Evolutionary conservation across 2,329 filamentous ascomycete genomes (phyloP).

Genomic region (Colletotrichum sp.): DNA sequence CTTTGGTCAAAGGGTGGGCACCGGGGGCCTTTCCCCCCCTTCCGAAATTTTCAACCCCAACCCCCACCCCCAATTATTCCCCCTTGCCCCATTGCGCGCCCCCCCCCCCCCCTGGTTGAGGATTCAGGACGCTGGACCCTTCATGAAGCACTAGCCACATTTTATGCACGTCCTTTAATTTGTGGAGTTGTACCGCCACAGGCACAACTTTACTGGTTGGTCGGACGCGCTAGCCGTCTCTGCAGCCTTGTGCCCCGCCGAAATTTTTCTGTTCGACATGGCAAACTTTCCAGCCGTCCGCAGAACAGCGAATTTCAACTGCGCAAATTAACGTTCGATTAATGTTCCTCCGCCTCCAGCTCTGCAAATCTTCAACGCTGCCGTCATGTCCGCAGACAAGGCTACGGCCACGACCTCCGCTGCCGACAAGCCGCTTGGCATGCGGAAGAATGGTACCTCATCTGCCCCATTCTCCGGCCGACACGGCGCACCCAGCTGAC

Average conservation of each 20-base stretch:
- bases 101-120: neutral
- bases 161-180: neutral
- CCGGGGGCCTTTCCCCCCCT: neutral
- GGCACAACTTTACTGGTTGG: neutral
- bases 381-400: slow-evolving; percentile 48
- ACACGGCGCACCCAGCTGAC: neutral
- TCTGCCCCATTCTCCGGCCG: neutral
- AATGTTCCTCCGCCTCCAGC: slow-evolving; percentile 4
- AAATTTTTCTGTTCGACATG: slow-evolving; percentile 12
- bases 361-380: slow-evolving; percentile 4
- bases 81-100: too few species aligned
- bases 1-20: neutral
- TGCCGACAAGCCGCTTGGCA: slow-evolving; percentile 57
- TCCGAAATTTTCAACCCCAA: neutral
- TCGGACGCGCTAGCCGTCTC: neutral
- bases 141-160: neutral
- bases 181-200: slow-evolving; percentile 10
- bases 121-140: neutral
- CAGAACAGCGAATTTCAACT: slow-evolving; percentile 1
- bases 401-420: slow-evolving; percentile 36
- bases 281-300: neutral
- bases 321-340: slow-evolving; percentile 20
- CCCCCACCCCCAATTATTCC: neutral
- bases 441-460: slow-evolving; percentile 81
- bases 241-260: slow-evolving; percentile 9